Percentiles rank a stretch among this genome's conserved stretches.
Evolutionary conservation across 805 yeast species (phyloP).

Genomic region (Starmerella vitae): DNA sequence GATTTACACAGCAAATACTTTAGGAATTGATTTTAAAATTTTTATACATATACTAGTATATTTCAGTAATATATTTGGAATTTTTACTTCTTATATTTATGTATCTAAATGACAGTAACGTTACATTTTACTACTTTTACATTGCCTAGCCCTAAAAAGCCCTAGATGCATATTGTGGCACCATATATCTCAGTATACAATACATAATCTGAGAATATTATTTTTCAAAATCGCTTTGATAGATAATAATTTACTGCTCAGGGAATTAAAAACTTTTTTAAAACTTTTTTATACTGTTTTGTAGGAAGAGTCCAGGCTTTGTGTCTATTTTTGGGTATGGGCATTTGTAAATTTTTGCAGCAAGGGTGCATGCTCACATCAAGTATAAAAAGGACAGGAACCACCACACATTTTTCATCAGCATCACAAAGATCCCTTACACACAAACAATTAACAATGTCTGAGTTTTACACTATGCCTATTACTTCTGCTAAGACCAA

Average conservation of each 20-base stretch:
- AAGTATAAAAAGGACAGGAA: neutral
- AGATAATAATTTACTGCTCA: conserved; percentile 6
- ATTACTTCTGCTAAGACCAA: conserved; percentile 17
- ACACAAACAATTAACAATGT: conserved; percentile 8
- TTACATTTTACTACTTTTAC: neutral
- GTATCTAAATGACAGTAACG: conserved; percentile 4
- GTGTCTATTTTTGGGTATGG: neutral
- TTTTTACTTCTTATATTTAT: conserved; percentile 5
- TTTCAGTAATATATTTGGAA: conserved; percentile 5
- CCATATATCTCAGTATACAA: neutral
- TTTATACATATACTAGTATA: conserved; percentile 3
- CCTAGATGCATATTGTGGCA: neutral
- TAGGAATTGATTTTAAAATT: conserved; percentile 1
- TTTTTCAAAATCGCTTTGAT: conserved; percentile 3
- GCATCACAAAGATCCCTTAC: neutral
- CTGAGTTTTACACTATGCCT: conserved; percentile 20
- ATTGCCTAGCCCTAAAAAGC: conserved; percentile 5
- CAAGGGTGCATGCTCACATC: neutral
- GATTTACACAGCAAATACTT: too few relatives aligned
- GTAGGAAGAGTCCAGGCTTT: too few relatives aligned
- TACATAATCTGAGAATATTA: conserved; percentile 3
- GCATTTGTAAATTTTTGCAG: neutral
- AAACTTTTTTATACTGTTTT: neutral
- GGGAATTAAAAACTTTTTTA: neutral
- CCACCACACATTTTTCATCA: neutral